A percentile compares a stretch with the other conserved stretches of the same genome.
phyloP scores from a whole-genome alignment of 2,329 filamentous ascomycete genomes.

The Leptosphaerulina australis region DNA sequence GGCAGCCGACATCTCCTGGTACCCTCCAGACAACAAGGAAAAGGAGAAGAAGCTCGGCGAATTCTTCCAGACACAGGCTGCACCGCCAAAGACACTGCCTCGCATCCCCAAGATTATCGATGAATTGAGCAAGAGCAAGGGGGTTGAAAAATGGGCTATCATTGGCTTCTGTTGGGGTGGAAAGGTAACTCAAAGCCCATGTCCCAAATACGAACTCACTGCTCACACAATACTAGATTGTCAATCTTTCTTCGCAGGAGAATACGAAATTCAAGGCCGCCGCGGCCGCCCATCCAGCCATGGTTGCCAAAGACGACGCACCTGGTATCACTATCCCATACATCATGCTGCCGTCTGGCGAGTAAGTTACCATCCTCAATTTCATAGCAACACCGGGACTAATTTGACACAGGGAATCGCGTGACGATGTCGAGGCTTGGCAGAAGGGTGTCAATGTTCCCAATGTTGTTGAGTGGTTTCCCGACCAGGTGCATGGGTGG shows the following conservation, averaged over 20 bases:
- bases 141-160: slow-evolving; percentile 64
- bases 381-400: not conserved
- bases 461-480: slow-evolving; percentile 56
- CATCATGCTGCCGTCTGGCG: slow-evolving; percentile 62
- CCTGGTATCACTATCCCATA: slow-evolving; percentile 62
- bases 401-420: slow-evolving; percentile 50
- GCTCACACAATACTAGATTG: slow-evolving; percentile 54
- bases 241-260: slow-evolving; percentile 58
- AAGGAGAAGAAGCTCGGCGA: slow-evolving; percentile 64
- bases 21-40: slow-evolving; percentile 65
- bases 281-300: slow-evolving; percentile 63
- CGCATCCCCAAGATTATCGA: slow-evolving; percentile 62
- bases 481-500: slow-evolving; percentile 55
- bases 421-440: slow-evolving; percentile 58
- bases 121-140: slow-evolving; percentile 56
- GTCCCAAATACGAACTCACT: not conserved
- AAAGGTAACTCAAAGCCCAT: slow-evolving; percentile 37
- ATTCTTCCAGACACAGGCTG: slow-evolving; percentile 64
- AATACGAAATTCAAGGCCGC: slow-evolving; percentile 63
- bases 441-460: slow-evolving; percentile 55
- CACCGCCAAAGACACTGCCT: slow-evolving; percentile 63
- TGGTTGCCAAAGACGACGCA: slow-evolving; percentile 65
- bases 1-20: slow-evolving; percentile 67
- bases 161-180: slow-evolving; percentile 67
- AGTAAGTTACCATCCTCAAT: slow-evolving; percentile 30